A percentile compares a stretch with the other conserved stretches of the same genome.
phyloP scores from a whole-genome alignment of 257 asterid species.

The Nyctanthes arbortristis region DNA sequence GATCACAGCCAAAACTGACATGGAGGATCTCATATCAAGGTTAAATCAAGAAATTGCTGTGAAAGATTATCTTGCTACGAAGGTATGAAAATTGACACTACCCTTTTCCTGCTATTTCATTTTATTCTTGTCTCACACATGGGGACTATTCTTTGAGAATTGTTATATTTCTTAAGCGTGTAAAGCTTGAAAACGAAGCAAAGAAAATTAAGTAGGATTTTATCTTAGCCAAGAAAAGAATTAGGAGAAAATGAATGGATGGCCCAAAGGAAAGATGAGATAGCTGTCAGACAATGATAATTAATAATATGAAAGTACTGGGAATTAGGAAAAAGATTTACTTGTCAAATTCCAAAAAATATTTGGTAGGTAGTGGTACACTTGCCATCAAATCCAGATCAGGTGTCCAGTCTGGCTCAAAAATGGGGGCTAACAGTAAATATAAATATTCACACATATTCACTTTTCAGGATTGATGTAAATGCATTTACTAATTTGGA shows the following conservation, averaged over 20 bases:
- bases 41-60: constrained; percentile 93
- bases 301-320: no score
- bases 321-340: no score
- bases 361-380: background rate
- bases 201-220: background rate
- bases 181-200: background rate
- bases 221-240: background rate
- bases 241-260: background rate
- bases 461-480: background rate
- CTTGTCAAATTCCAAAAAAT: background rate
- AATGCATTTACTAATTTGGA: background rate
- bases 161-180: constrained; percentile 1
- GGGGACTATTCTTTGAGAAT: background rate
- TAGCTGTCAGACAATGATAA: background rate
- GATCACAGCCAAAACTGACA: constrained; percentile 83
- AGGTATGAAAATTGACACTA: constrained; percentile 52
- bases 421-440: background rate
- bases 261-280: background rate
- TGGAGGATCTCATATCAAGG: constrained; percentile 98
- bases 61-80: constrained; percentile 89
- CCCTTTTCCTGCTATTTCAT: background rate
- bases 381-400: background rate
- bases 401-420: background rate
- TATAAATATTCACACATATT: background rate
- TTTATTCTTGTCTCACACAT: constrained; percentile 16